A percentile compares a stretch with the other conserved stretches of the same genome.
These are phyloP conservation scores for Sporobolus alterniflorus DNA, from an alignment of 202 grass and related monocot genomes.

Conservation along the genomic window DNA sequence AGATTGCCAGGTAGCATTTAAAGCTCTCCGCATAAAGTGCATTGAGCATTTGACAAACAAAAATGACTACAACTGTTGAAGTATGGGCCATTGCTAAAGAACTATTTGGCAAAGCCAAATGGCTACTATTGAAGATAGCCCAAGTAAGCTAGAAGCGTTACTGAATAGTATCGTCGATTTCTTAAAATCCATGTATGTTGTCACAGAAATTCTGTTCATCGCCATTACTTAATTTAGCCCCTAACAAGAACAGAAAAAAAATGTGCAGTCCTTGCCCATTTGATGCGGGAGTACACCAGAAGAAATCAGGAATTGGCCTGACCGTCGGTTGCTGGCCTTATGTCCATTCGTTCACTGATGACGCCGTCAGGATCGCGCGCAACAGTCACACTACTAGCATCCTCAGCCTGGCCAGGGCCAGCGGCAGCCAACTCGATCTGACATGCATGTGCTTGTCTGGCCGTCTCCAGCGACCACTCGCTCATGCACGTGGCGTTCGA, in stretches of 20 bases:
- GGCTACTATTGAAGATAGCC: too few relatives aligned
- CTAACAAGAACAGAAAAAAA: background rate
- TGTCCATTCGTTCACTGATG: background rate
- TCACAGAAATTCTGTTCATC: background rate
- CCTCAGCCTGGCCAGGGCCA: background rate
- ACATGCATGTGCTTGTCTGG: background rate
- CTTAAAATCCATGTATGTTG: background rate
- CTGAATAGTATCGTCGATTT: background rate
- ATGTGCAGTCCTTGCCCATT: background rate
- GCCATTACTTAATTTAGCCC: background rate
- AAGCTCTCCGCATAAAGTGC: too few relatives aligned
- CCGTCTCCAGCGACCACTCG: background rate
- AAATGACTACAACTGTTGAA: too few relatives aligned
- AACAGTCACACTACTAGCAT: background rate
- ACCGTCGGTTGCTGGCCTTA: background rate
- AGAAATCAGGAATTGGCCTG: background rate
- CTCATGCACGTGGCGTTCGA: slow-evolving; percentile 22
- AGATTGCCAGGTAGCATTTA: too few relatives aligned
- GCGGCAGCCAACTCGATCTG: slow-evolving; percentile 21
- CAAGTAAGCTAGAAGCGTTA: too few relatives aligned
- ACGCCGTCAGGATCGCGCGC: background rate
- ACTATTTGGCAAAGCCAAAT: too few relatives aligned
- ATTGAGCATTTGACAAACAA: too few relatives aligned
- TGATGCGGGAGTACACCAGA: background rate
- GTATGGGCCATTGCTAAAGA: too few relatives aligned